Percentiles rank a stretch among this genome's conserved stretches.
These are phyloP conservation scores for Pilasporangium apinafurcum DNA, from an alignment of 352 stramenopile species.

Conservation along the genomic window DNA sequence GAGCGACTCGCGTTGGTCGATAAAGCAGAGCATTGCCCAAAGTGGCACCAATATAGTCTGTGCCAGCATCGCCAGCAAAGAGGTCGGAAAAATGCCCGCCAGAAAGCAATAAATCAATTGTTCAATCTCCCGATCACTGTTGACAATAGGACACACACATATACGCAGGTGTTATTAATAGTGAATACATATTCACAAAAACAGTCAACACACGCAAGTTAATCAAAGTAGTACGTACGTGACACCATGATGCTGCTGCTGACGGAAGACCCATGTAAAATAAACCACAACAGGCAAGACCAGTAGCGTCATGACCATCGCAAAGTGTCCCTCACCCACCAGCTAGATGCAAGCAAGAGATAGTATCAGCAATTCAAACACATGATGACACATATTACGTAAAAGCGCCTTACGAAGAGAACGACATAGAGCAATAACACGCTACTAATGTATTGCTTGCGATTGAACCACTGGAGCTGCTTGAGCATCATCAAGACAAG, in stretches of 20 bases:
- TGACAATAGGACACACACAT: background rate
- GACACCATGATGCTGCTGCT: constrained; percentile 40
- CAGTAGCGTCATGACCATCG: constrained; percentile 21
- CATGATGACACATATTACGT: background rate
- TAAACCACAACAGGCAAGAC: constrained; percentile 24
- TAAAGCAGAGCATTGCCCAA: constrained; percentile 44
- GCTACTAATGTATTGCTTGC: constrained; percentile 10
- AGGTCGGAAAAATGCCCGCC: constrained; percentile 35
- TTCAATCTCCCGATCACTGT: constrained; percentile 50
- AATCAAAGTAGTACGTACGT: constrained; percentile 32
- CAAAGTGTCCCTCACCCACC: constrained; percentile 11
- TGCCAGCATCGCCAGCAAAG: constrained; percentile 26
- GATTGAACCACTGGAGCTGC: constrained; percentile 23
- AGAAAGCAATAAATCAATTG: constrained; percentile 54
- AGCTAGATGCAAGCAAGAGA: constrained; percentile 12
- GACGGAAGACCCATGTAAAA: constrained; percentile 23
- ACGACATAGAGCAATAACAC: constrained; percentile 12
- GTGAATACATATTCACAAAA: background rate
- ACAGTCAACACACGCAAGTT: background rate
- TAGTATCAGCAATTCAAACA: background rate
- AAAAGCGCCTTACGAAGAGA: constrained; percentile 10
- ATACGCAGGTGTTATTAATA: background rate
- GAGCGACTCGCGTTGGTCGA: constrained; percentile 39
- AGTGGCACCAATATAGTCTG: constrained; percentile 34
- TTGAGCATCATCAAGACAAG: constrained; percentile 18